Evolutionary conservation across 345 rosid species (phyloP).

Genomic region (Lenwebbia sp.): DNA sequence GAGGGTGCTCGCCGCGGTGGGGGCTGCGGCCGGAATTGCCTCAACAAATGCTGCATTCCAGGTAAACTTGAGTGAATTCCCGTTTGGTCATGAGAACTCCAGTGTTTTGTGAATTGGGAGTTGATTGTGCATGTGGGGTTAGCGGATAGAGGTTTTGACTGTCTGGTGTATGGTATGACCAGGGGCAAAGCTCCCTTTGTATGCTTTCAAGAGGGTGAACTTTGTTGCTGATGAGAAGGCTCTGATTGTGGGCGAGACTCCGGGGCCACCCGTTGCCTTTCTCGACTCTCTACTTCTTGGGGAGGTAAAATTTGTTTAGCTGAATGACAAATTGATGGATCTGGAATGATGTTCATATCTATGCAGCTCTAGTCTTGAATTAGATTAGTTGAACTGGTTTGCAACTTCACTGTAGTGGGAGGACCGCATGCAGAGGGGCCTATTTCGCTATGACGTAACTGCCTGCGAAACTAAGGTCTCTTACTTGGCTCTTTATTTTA

Average conservation of each 20-base stretch:
- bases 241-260: slow-evolving; percentile 9
- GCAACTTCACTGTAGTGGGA: slow-evolving; percentile 62
- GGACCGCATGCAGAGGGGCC: slow-evolving; percentile 79
- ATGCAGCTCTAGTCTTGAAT: not conserved
- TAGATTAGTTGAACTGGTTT: not conserved
- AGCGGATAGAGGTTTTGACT: not conserved
- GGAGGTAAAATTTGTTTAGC: slow-evolving; percentile 37
- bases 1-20: slow-evolving; percentile 39
- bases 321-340: not conserved
- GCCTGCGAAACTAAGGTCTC: slow-evolving; percentile 90
- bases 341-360: not conserved
- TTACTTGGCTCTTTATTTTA: not conserved
- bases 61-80: slow-evolving; percentile 22
- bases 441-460: slow-evolving; percentile 92
- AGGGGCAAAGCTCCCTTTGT: slow-evolving; percentile 77
- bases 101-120: not conserved
- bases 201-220: slow-evolving; percentile 47
- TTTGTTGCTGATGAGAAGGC: slow-evolving; percentile 10
- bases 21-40: slow-evolving; percentile 83
- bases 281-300: slow-evolving; percentile 76
- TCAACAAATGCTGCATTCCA: slow-evolving; percentile 56
- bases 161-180: not conserved
- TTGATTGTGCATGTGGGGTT: not conserved
- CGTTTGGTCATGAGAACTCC: not conserved
- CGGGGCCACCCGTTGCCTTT: slow-evolving; percentile 47